These are phyloP conservation scores for Calonectria montana DNA, from an alignment of 2,329 filamentous ascomycete genomes.

Conservation along the genomic window DNA sequence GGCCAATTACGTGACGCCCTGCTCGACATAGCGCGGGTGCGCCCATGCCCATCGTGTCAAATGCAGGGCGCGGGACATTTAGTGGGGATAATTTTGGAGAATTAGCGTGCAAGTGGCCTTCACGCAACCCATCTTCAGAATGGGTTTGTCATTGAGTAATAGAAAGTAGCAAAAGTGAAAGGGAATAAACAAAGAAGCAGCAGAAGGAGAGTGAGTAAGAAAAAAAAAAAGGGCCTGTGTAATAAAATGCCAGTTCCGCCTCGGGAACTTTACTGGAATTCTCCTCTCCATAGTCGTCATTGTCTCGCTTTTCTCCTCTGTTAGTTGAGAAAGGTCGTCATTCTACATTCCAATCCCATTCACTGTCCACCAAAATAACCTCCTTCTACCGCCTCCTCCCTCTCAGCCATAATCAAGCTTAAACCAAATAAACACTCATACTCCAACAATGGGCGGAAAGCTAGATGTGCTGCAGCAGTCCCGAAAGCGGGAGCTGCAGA, in stretches of 20 bases:
- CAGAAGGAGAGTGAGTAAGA: too few relatives aligned
- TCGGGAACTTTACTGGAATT: background rate
- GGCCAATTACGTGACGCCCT: conserved; percentile 5
- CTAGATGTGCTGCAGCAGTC: conserved; percentile 4
- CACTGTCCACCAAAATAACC: background rate
- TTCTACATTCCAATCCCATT: background rate
- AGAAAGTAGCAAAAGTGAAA: background rate
- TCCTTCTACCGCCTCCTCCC: background rate
- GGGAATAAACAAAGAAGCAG: background rate
- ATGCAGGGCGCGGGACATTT: conserved; percentile 7
- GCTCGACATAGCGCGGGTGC: background rate
- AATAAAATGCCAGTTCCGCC: background rate
- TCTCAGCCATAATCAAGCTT: background rate
- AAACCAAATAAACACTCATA: background rate
- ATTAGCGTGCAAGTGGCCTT: conserved; percentile 9
- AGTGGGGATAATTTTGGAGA: conserved; percentile 7
- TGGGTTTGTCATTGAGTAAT: conserved; percentile 6
- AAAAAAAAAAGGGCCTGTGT: background rate
- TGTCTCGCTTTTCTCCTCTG: background rate
- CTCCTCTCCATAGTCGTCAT: background rate
- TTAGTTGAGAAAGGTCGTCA: background rate
- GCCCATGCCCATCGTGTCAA: conserved; percentile 5
- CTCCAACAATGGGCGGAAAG: conserved; percentile 4
- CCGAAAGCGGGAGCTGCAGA: conserved; percentile 13
- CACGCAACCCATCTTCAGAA: background rate